Evolutionary conservation across 768 basidiomycete genomes (phyloP).

Genomic region (Tulasnella sp.): DNA sequence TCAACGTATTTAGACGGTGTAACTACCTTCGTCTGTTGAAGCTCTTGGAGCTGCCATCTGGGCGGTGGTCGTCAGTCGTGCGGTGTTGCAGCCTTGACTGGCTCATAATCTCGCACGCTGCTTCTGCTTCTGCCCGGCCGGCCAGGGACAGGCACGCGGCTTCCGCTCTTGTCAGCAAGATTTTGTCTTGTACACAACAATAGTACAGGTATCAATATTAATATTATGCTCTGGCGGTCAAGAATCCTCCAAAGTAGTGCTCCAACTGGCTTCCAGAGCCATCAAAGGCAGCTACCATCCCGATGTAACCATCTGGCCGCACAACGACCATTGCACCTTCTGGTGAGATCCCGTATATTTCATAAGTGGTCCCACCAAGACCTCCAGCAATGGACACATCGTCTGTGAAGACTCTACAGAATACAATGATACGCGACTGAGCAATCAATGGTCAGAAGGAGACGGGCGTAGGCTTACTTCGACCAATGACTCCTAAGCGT

Average conservation of each 20-base stretch:
- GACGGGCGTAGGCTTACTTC: conserved; percentile 31
- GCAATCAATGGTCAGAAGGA: neutral
- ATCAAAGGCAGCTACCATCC: conserved; percentile 42
- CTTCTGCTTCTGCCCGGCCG: too few species aligned
- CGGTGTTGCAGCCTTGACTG: too few species aligned
- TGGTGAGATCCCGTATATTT: conserved; percentile 41
- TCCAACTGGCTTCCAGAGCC: conserved; percentile 5
- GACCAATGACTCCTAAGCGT: conserved; percentile 48
- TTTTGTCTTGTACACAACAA: too few species aligned
- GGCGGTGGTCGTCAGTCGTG: too few species aligned
- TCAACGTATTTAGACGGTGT: neutral
- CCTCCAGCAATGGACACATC: conserved; percentile 37
- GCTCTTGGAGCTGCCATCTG: conserved; percentile 17
- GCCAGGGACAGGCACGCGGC: too few species aligned
- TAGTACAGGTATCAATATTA: too few species aligned
- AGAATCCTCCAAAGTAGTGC: conserved; percentile 12
- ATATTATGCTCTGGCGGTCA: too few species aligned
- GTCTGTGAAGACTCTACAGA: conserved; percentile 47
- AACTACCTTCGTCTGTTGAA: conserved; percentile 17
- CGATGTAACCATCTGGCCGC: conserved; percentile 59
- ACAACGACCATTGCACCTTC: conserved; percentile 44
- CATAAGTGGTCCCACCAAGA: conserved; percentile 46
- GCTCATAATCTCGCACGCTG: too few species aligned
- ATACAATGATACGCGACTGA: neutral
- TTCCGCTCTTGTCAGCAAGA: too few species aligned